Evolutionary conservation across 2,329 filamentous ascomycete species (phyloP), one percentile per base, ranked within the genome.

Genomic region (Epichloe hybrida): DNA sequence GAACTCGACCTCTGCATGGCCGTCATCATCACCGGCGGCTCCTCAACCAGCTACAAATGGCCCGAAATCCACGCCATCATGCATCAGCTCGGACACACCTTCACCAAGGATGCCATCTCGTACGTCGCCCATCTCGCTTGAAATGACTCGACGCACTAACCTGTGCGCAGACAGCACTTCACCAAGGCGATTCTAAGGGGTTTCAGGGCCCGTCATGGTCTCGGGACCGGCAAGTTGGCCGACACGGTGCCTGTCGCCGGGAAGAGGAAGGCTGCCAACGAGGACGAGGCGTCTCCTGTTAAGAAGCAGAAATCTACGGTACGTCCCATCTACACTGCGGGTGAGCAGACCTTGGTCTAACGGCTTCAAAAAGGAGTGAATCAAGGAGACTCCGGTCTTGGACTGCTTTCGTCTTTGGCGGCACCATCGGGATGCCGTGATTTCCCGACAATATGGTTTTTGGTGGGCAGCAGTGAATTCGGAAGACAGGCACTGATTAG

Each of bases 1-100:
- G 66, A 70, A 56, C 64, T 62, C 7, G 67, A 70, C 47, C 66
- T 70, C 52, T 67, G 64, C 54, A 59, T 69, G 39, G 62, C 67
- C 46, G 56, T 69, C 48, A 61, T 68, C 49, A 49, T 62, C 39
- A 49, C 49, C 23, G 45, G 46, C 38, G 49, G 50, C 54, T 57
- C 49, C 58, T 54, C 48, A 55, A 58, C 38, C 20, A 58, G 57
- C 20, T 59, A 61, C 53, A 66, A 69, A 56, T 70, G 67, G 68
- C 50, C 57, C 43, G 58, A 55, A 27, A 57, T 67, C 3, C 58
- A 61, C 48, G 47, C 50, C 7, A 53, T 64, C 37, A 69, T 70
- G 67, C 51, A 46, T 2, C 21, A 51, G 2, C 58, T 65, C 15
- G 67, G 66, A 9, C 64, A 69, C 23, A 36, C 51, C 8, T 70